Percentiles rank a stretch among this genome's conserved stretches.
Evolutionary conservation across 345 rosid species (phyloP).

Genomic region (Moricandia moricandioides): DNA sequence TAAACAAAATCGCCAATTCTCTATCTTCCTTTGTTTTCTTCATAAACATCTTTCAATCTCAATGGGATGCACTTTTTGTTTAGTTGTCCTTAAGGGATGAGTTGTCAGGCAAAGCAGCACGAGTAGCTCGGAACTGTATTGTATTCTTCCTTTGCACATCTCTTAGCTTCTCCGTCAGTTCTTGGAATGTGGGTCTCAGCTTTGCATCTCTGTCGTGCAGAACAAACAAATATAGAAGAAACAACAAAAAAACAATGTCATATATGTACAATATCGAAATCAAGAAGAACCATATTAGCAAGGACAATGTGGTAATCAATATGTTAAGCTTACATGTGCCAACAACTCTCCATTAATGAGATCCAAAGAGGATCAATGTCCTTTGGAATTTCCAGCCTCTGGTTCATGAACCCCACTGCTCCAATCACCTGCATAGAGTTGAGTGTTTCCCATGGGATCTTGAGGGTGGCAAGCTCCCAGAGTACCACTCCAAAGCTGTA

Average conservation of each 20-base stretch:
- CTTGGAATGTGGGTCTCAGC: constrained; percentile 80
- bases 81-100: too few relatives aligned
- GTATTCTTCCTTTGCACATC: constrained; percentile 64
- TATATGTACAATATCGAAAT: neutral
- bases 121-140: constrained; percentile 58
- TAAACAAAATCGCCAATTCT: too few relatives aligned
- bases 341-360: constrained; percentile 82
- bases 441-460: constrained; percentile 95
- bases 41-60: too few relatives aligned
- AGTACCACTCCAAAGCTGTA: constrained; percentile 90
- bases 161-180: constrained; percentile 69
- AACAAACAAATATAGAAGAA: constrained; percentile 9
- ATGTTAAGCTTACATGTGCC: constrained; percentile 61
- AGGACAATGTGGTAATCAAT: neutral
- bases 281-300: neutral
- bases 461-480: constrained; percentile 94
- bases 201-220: constrained; percentile 59
- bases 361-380: constrained; percentile 79
- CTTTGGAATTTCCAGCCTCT: constrained; percentile 79
- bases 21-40: too few relatives aligned
- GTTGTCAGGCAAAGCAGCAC: constrained; percentile 45
- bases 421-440: constrained; percentile 98
- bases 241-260: neutral
- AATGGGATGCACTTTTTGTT: too few relatives aligned
- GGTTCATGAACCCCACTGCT: constrained; percentile 97